Conservation (phyloP, 768 basidiomycete species). For the Cystofilobasidium macerans region DNA sequence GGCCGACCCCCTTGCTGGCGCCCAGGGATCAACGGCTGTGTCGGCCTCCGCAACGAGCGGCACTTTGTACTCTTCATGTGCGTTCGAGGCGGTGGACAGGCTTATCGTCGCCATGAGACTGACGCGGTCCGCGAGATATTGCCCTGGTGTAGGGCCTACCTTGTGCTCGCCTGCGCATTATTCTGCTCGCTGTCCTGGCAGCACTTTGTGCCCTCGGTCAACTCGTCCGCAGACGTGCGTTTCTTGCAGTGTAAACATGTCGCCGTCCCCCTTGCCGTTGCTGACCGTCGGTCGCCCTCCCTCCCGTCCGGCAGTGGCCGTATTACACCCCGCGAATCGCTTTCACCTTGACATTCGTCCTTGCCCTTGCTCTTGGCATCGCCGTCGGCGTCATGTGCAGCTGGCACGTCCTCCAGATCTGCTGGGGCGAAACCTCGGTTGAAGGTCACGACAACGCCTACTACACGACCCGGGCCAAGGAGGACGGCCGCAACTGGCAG, state of each 20-base stretch:
- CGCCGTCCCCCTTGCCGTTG: neutral
- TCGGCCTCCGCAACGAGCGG: slow-evolving; percentile 86
- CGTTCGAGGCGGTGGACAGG: no score
- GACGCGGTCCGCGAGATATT: neutral
- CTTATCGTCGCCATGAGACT: no score
- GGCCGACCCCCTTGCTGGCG: slow-evolving; percentile 2
- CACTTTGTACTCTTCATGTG: slow-evolving; percentile 94
- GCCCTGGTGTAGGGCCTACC: slow-evolving; percentile 64
- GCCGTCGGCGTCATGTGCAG: slow-evolving; percentile 60
- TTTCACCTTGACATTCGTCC: slow-evolving; percentile 63
- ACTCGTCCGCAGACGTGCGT: neutral
- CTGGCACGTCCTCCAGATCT: slow-evolving; percentile 49
- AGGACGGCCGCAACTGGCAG: slow-evolving; percentile 70
- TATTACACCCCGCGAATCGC: slow-evolving; percentile 55
- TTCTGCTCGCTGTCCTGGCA: slow-evolving; percentile 49
- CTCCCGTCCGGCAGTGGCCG: slow-evolving; percentile 43
- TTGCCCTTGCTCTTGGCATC: slow-evolving; percentile 37
- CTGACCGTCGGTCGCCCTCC: neutral
- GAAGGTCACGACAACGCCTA: slow-evolving; percentile 78
- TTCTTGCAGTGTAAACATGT: no score
- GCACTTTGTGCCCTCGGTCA: neutral
- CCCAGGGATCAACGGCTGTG: slow-evolving; percentile 92
- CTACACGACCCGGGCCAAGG: slow-evolving; percentile 58
- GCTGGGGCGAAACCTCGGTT: slow-evolving; percentile 72
- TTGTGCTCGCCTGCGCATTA: slow-evolving; percentile 58